Base-by-base conservation (phyloP, 2,329 filamentous ascomycete species). In the Cytospora schulzeri region DNA sequence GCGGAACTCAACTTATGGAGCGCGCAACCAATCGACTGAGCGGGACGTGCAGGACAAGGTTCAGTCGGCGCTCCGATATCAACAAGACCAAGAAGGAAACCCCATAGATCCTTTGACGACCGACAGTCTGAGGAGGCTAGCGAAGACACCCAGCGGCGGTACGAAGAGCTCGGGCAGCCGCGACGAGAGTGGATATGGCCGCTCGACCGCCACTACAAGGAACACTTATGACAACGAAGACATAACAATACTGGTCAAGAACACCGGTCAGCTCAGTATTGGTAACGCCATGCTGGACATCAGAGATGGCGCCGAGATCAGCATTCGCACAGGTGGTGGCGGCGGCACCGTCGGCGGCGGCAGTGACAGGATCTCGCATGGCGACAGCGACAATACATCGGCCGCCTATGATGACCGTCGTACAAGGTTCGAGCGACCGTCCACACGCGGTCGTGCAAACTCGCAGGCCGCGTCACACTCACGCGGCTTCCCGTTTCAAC, bases 171-270 rank as follows among this genome's bases (percentile, higher is more conserved):
- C 81, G 67, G 81, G 74, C 26, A 88, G 86, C 71, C 85, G 80
- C 52, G 87, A 88, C 69, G 86, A 88, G 64, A 88, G 86, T 74
- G 86, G 88, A 63, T 87, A 83, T 73, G 82, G 81, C 68, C 83
- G 84, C 67, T 88, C 85, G 61, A 84, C 84, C 31, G 81, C 84
- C 50, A 85, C 86, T 12, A 89, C 86, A 4, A 78, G 83, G 38
- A 85, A 83, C 19, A 82, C 79, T 64, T 80, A 81, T 59, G 81
- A 85, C 62, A 53, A 38, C 9, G 85, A 88, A 45, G 85, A 88
- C 66, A 78, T 88, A 63, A 88, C 85, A 19, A 88, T 89, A 73
- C 85, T 85, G 68, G 79, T 89, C 55, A 83, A 80, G 28, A 84
- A 84, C 15, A 78, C 78, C 35, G 81, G 84, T n/a, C 78, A 82